These are phyloP conservation scores for Sphaerobolus stellatus DNA, from an alignment of 1,284 basidiomycete genomes.

Conservation along the genomic window DNA sequence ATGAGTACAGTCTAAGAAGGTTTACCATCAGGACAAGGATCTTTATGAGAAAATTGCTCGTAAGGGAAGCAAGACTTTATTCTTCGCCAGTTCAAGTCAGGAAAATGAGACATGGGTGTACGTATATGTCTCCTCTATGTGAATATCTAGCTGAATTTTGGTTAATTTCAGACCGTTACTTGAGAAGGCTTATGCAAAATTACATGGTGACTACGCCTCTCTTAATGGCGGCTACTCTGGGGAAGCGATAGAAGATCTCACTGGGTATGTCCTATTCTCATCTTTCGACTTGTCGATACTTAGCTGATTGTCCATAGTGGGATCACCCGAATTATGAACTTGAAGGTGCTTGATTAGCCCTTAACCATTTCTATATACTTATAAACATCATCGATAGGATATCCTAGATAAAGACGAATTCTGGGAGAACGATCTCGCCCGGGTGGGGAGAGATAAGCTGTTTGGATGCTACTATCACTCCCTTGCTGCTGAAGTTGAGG, in stretches of 20 bases:
- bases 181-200: slow-evolving; percentile 55
- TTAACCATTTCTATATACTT: slow-evolving; percentile 14
- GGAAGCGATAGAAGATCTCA: slow-evolving; percentile 50
- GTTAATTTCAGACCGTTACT: slow-evolving; percentile 36
- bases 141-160: not conserved
- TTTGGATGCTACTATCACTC: slow-evolving; percentile 45
- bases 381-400: slow-evolving; percentile 26
- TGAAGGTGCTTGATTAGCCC: slow-evolving; percentile 29
- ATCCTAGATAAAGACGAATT: slow-evolving; percentile 23
- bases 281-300: not conserved
- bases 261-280: slow-evolving; percentile 34
- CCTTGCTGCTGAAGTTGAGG: no score
- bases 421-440: slow-evolving; percentile 24
- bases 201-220: slow-evolving; percentile 47
- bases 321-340: slow-evolving; percentile 39
- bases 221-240: slow-evolving; percentile 39
- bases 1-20: slow-evolving; percentile 23
- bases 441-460: slow-evolving; percentile 43
- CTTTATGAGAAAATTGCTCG: slow-evolving; percentile 44
- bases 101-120: slow-evolving; percentile 50
- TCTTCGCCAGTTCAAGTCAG: slow-evolving; percentile 47
- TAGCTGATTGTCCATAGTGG: slow-evolving; percentile 30
- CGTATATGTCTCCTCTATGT: not conserved
- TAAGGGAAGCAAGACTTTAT: slow-evolving; percentile 46
- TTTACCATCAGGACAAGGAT: slow-evolving; percentile 51